These are phyloP conservation scores for Bolboschoenus planiculmis DNA, from an alignment of 176 grass and related monocot species.

Conservation along the genomic window DNA sequence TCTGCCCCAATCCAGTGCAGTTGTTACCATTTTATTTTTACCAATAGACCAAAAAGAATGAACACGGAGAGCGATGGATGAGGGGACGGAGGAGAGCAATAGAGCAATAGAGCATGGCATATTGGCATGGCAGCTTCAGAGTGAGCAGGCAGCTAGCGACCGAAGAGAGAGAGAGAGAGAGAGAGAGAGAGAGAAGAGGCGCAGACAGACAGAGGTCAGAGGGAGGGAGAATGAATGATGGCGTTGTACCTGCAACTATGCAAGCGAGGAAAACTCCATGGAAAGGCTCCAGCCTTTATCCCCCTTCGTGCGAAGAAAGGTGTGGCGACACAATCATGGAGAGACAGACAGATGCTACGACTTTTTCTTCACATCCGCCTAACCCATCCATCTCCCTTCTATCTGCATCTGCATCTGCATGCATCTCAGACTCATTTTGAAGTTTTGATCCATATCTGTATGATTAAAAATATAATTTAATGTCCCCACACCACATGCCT, in stretches of 20 bases:
- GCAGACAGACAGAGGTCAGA: not conserved
- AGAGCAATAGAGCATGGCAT: not conserved
- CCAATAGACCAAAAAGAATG: constrained; percentile 14
- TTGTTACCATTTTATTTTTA: constrained; percentile 22
- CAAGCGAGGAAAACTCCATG: constrained; percentile 22
- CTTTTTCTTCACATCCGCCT: not conserved
- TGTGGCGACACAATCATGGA: constrained; percentile 23
- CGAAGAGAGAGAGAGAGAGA: no score
- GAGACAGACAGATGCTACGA: not conserved
- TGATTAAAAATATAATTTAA: not conserved
- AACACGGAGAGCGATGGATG: constrained; percentile 8
- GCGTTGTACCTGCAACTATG: constrained; percentile 24
- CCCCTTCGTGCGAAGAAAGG: constrained; percentile 20
- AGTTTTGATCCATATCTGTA: not conserved
- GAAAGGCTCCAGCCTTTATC: constrained; percentile 8
- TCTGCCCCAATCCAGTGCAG: not conserved
- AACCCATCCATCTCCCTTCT: not conserved
- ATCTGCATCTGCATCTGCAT: constrained; percentile 8
- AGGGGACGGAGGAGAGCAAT: not conserved
- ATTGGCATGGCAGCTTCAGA: not conserved
- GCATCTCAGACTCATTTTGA: not conserved
- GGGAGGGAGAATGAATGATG: constrained; percentile 14
- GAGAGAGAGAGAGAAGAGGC: no score
- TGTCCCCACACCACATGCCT: not conserved
- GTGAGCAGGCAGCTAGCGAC: not conserved